Evolutionary conservation across 306 rosid species (phyloP).

Genomic region (Sicyos baderoa): DNA sequence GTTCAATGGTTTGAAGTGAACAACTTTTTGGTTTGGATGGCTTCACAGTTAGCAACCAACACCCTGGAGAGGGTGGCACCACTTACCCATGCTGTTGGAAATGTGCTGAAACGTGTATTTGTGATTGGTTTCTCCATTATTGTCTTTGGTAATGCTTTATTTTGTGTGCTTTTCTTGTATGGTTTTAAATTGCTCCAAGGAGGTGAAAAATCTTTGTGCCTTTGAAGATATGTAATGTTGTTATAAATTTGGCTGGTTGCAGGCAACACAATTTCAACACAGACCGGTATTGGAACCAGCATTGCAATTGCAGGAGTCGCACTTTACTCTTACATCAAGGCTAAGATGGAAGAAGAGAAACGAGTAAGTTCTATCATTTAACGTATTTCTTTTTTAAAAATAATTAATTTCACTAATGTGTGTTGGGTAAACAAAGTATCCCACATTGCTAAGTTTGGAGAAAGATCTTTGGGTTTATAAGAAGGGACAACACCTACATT

Average conservation of each 20-base stretch:
- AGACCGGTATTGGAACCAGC: conserved; percentile 60
- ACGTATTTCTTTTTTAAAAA: too few species aligned
- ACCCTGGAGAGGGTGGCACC: conserved; percentile 75
- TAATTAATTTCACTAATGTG: too few species aligned
- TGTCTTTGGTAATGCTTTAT: conserved; percentile 44
- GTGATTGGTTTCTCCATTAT: conserved; percentile 75
- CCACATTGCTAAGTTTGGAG: too few species aligned
- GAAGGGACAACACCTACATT: too few species aligned
- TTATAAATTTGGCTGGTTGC: conserved; percentile 3
- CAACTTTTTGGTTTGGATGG: too few species aligned
- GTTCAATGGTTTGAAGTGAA: too few species aligned
- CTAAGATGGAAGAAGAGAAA: conserved; percentile 60
- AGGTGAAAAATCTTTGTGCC: too few species aligned
- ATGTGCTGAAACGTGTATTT: conserved; percentile 71
- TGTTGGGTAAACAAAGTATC: too few species aligned
- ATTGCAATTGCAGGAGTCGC: conserved; percentile 80
- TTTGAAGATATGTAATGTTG: too few species aligned
- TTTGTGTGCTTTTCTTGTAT: not conserved
- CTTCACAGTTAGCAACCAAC: conserved; percentile 56
- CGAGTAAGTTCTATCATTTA: conserved; percentile 27
- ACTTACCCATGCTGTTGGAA: conserved; percentile 71
- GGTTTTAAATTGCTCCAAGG: conserved; percentile 3
- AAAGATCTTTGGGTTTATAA: too few species aligned
- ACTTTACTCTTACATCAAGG: conserved; percentile 61
- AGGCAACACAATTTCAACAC: conserved; percentile 68